A percentile compares a stretch with the other conserved stretches of the same genome.
These are phyloP conservation scores for Paramecium caudatum DNA, from an alignment of 73 alveolate species.

Conservation along the genomic window DNA sequence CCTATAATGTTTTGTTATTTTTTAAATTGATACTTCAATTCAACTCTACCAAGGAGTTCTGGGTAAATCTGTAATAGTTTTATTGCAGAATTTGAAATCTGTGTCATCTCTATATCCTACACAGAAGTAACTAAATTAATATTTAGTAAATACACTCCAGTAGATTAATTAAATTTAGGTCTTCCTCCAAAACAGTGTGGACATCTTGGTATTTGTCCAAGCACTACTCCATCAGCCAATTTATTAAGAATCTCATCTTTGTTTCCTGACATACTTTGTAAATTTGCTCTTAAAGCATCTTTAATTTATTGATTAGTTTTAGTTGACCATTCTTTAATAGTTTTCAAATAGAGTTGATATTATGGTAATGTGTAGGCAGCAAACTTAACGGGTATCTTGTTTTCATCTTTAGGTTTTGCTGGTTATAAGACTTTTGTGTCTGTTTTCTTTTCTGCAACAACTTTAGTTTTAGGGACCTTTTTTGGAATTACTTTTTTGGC, in stretches of 20 bases:
- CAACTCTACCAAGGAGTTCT: constrained; percentile 75
- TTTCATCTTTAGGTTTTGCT: no score
- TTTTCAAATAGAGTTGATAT: constrained; percentile 3
- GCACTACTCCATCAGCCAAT: constrained; percentile 81
- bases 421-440: no score
- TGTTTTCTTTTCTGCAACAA: no score
- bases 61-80: background rate
- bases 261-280: constrained; percentile 79
- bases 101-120: constrained; percentile 83
- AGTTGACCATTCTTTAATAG: constrained; percentile 25
- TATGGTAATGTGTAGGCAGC: constrained; percentile 39
- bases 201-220: constrained; percentile 86
- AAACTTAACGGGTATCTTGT: background rate
- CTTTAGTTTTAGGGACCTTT: no score
- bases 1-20: background rate
- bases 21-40: constrained; percentile 21
- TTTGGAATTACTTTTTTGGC: no score
- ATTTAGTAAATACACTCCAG: constrained; percentile 55
- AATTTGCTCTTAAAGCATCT: constrained; percentile 71
- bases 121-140: constrained; percentile 70
- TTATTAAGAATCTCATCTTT: constrained; percentile 79
- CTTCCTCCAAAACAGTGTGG: constrained; percentile 86
- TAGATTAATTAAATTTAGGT: constrained; percentile 76
- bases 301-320: constrained; percentile 14
- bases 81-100: constrained; percentile 78